These are phyloP conservation scores for Fusarium lyarnte DNA, from an alignment of 2,329 filamentous ascomycete genomes.

Conservation along the genomic window DNA sequence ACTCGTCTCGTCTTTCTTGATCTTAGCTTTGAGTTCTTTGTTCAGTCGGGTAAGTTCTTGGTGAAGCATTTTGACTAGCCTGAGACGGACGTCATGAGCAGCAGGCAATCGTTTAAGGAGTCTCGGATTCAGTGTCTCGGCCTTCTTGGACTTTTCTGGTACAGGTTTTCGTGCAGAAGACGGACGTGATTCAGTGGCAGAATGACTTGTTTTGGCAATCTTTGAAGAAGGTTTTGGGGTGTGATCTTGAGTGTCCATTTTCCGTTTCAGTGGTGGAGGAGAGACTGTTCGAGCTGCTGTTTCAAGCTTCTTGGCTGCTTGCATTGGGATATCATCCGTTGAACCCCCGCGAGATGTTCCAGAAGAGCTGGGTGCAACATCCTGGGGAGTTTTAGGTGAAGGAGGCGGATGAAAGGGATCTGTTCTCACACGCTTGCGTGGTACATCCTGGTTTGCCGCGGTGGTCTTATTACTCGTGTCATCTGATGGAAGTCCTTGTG, in stretches of 20 bases:
- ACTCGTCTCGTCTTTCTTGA: constrained; percentile 57
- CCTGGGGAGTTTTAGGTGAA: constrained; percentile 10
- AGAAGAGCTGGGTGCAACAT: constrained; percentile 4
- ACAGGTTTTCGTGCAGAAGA: constrained; percentile 24
- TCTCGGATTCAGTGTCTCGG: constrained; percentile 73
- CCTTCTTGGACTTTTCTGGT: constrained; percentile 40
- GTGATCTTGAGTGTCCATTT: constrained; percentile 16
- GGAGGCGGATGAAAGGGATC: constrained; percentile 24
- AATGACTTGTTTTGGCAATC: constrained; percentile 2
- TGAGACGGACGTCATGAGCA: constrained; percentile 64
- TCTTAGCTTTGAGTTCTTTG: constrained; percentile 64
- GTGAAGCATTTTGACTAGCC: constrained; percentile 71
- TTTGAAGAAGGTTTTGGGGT: constrained; percentile 8
- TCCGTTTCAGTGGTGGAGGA: constrained; percentile 48
- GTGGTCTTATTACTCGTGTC: constrained; percentile 4
- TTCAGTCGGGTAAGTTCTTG: constrained; percentile 75
- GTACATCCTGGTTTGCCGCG: constrained; percentile 41
- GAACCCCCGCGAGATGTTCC: constrained; percentile 7
- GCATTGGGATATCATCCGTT: not conserved
- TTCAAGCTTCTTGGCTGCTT: constrained; percentile 25
- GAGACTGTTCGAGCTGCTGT: constrained; percentile 46
- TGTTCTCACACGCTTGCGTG: constrained; percentile 46
- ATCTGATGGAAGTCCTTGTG: not conserved
- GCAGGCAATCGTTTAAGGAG: constrained; percentile 68
- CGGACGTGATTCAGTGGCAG: constrained; percentile 29